Conservation (phyloP, 495 filamentous ascomycete genomes). For the Wilcoxina mikolae region DNA sequence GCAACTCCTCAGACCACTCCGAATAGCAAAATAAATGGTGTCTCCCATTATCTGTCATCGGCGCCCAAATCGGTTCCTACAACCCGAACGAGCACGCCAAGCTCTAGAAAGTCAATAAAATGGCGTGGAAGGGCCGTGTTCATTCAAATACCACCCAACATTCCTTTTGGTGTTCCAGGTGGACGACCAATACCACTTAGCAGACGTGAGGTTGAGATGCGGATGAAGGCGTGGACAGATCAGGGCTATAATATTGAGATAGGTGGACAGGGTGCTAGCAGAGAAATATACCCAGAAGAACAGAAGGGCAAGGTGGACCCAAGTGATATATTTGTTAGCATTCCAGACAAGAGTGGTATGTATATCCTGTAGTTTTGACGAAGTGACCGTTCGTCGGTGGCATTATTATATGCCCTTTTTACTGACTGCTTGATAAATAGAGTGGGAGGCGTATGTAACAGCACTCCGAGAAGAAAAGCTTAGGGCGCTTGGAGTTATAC, state of each 20-base stretch:
- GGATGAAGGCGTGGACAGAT: constrained; percentile 53
- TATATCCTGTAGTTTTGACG: constrained; percentile 1
- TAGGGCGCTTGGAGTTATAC: constrained; percentile 69
- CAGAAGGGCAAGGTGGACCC: constrained; percentile 38
- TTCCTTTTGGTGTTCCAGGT: constrained; percentile 41
- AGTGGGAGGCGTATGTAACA: constrained; percentile 74
- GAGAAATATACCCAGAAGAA: constrained; percentile 56
- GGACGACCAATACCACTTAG: constrained; percentile 45
- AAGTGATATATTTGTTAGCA: constrained; percentile 43
- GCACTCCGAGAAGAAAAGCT: constrained; percentile 77
- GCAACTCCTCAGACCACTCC: constrained; percentile 12
- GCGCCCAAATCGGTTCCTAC: constrained; percentile 10
- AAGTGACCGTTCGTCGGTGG: no score
- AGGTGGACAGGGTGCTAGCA: constrained; percentile 43
- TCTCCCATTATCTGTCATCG: constrained; percentile 12
- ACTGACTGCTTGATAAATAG: constrained; percentile 26
- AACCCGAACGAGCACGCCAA: constrained; percentile 22
- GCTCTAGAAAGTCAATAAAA: constrained; percentile 17
- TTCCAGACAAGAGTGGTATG: constrained; percentile 51
- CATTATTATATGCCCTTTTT: no score
- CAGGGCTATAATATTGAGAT: constrained; percentile 51
- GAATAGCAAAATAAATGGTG: constrained; percentile 8
- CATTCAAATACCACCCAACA: constrained; percentile 51
- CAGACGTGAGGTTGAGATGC: constrained; percentile 45
- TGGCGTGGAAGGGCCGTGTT: constrained; percentile 65